A percentile compares a stretch with the other conserved stretches of the same genome.
Evolutionary conservation across 139 green algal genomes (phyloP).

Genomic region (Chlamydomonas eustigma): DNA sequence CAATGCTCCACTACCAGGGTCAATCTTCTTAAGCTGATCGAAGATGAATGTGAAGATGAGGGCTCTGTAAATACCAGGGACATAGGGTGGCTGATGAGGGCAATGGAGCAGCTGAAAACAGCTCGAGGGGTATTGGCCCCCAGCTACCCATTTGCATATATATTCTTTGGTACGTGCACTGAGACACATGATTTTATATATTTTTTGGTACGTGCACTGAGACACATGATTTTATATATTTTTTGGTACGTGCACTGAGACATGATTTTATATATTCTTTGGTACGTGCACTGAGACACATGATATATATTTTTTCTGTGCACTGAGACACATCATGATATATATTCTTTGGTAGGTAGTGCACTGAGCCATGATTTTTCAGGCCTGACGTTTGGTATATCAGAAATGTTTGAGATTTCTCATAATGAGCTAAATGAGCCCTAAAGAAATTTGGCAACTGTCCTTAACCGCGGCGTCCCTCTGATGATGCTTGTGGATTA

Average conservation of each 20-base stretch:
- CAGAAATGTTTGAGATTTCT: no score
- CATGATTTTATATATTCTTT: background rate
- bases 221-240: background rate
- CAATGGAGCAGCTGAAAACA: constrained; percentile 62
- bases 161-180: constrained; percentile 71
- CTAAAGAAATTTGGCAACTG: no score
- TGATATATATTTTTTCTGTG: no score
- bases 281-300: constrained; percentile 9
- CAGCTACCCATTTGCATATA: constrained; percentile 84
- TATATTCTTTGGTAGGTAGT: no score
- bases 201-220: background rate
- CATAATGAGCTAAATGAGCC: no score
- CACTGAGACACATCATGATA: no score
- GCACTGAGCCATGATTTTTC: no score
- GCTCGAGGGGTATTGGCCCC: constrained; percentile 69
- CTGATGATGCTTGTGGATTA: no score
- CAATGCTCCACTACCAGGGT: constrained; percentile 13
- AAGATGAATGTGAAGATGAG: no score
- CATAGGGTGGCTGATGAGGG: constrained; percentile 48
- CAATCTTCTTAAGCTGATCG: constrained; percentile 35
- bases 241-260: background rate
- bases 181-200: no score
- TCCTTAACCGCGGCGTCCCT: no score
- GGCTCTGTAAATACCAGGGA: constrained; percentile 44
- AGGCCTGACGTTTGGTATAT: no score